Base-by-base conservation (phyloP, 2,329 filamentous ascomycete species). In the Chalaropsis ovoidea region DNA sequence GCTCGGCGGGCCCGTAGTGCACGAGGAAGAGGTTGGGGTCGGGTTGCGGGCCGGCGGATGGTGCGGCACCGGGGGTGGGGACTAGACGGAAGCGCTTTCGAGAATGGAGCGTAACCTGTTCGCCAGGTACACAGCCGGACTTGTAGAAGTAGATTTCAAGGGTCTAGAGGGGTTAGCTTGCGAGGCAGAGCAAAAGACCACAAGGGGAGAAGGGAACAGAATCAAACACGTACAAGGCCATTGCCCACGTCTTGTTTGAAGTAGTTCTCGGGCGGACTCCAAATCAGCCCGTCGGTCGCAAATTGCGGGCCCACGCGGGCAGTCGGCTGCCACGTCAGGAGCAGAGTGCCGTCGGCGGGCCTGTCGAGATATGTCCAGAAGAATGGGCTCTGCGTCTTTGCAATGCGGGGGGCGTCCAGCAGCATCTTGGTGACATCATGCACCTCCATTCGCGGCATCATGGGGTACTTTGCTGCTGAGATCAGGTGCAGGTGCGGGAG, bases 351-450 rank as follows among this genome's bases (percentile, higher is more conserved):
- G 75, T 95, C 90, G 63, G 81, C 81, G 11, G 93, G 93, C 64
- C 85, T 83, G 71, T 94, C 86, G 66, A 97, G 83, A 74, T 93
- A 96, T 58, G 88, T 92, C 93, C 93, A 99, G 76, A 87, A 89
- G 81, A 99, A 92, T 2, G 93, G 85, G 61, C 91, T 87, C 69
- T 86, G 81, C 72, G 95, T 88, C 75, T 90, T 89, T 70, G 92
- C 88, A 68, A 96, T 88, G 72, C 89, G 87, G 8, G 92, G 90
- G 47, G 91, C 92, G 71, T 86, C 84, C 72, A 92, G 81, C 68
- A 97, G 83, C 81, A 90, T 93, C 72, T 89, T 86, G 68, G 90
- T 87, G 31, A 93, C 89, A 69, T 92, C 88, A 67, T 88, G 83
- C 39, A 89, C 80, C 70, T 87, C 84, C 70, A 95, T 80, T 63